Conservation (phyloP, 768 basidiomycete genomes). For the Hygrophorus russula region DNA sequence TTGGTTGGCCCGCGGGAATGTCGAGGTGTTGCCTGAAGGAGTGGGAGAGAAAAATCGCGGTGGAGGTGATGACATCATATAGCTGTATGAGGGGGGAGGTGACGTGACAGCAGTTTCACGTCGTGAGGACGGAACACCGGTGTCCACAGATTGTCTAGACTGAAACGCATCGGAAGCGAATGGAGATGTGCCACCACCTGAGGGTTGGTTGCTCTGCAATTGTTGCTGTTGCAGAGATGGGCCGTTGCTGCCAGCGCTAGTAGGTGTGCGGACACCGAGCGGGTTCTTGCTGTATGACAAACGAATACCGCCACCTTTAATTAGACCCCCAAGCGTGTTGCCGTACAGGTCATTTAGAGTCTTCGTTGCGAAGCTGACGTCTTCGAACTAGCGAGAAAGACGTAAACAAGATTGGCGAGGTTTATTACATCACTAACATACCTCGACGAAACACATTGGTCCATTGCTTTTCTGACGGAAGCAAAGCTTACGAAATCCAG, state of each 20-base stretch:
- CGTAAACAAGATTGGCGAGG: constrained; percentile 8
- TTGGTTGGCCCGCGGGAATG: constrained; percentile 23
- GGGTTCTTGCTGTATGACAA: constrained; percentile 98
- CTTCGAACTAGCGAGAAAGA: constrained; percentile 60
- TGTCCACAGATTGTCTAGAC: constrained; percentile 11
- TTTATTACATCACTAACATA: constrained; percentile 34
- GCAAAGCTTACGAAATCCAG: constrained; percentile 85
- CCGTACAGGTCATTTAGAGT: constrained; percentile 90
- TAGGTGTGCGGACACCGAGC: constrained; percentile 81
- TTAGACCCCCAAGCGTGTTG: constrained; percentile 77
- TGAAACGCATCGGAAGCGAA: constrained; percentile 9
- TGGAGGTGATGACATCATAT: constrained; percentile 30
- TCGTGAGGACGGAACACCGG: constrained; percentile 10
- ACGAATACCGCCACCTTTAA: constrained; percentile 94
- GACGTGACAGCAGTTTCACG: constrained; percentile 13
- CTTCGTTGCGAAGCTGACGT: constrained; percentile 71
- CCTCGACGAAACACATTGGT: constrained; percentile 99
- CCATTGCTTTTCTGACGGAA: constrained; percentile 96
- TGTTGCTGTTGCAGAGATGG: constrained; percentile 33
- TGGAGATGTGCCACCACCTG: not conserved
- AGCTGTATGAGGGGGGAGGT: constrained; percentile 14
- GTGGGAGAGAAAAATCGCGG: constrained; percentile 34
- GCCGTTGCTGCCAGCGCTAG: constrained; percentile 35
- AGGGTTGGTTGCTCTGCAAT: constrained; percentile 16
- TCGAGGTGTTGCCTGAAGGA: constrained; percentile 19